phyloP scores from a whole-genome alignment of 495 filamentous ascomycete genomes.

The Elaphomyces granulatus region DNA sequence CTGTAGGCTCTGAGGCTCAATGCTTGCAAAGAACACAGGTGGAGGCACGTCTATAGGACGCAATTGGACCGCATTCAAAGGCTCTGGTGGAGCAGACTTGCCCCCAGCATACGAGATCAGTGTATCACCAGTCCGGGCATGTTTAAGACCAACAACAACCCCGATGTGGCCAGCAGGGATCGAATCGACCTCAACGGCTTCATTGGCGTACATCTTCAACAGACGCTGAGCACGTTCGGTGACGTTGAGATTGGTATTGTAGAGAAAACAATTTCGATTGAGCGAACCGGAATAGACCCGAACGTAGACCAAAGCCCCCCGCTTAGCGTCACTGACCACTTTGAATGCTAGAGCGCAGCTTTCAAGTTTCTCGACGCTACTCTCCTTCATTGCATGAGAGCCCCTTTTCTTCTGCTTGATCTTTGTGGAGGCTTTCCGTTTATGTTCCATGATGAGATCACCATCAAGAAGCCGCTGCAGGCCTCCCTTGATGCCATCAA shows the following conservation, averaged over 20 bases:
- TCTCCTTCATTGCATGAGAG: slow-evolving; percentile 16
- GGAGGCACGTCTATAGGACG: slow-evolving; percentile 83
- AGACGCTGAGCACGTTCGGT: slow-evolving; percentile 71
- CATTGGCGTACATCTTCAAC: slow-evolving; percentile 82
- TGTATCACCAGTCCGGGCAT: slow-evolving; percentile 86
- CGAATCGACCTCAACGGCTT: slow-evolving; percentile 67
- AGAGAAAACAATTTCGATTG: slow-evolving; percentile 55
- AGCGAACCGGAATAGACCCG: slow-evolving; percentile 81
- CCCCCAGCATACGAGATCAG: slow-evolving; percentile 56
- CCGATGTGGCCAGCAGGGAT: slow-evolving; percentile 85
- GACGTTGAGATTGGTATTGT: slow-evolving; percentile 76
- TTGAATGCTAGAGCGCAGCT: slow-evolving; percentile 90
- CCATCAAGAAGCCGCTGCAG: slow-evolving; percentile 39
- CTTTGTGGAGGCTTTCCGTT: slow-evolving; percentile 20
- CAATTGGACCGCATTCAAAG: slow-evolving; percentile 61
- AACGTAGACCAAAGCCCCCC: slow-evolving; percentile 83
- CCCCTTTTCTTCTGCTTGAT: slow-evolving; percentile 25
- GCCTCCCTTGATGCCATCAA: slow-evolving; percentile 38
- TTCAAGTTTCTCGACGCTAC: slow-evolving; percentile 47
- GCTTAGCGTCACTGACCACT: slow-evolving; percentile 74
- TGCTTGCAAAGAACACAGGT: slow-evolving; percentile 86
- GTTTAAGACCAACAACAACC: slow-evolving; percentile 83
- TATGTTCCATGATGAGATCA: slow-evolving; percentile 30
- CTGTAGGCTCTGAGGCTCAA: slow-evolving; percentile 68
- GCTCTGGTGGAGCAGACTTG: slow-evolving; percentile 48